phyloP scores from a whole-genome alignment of 352 stramenopile species.

The Peronospora belbahrii region DNA sequence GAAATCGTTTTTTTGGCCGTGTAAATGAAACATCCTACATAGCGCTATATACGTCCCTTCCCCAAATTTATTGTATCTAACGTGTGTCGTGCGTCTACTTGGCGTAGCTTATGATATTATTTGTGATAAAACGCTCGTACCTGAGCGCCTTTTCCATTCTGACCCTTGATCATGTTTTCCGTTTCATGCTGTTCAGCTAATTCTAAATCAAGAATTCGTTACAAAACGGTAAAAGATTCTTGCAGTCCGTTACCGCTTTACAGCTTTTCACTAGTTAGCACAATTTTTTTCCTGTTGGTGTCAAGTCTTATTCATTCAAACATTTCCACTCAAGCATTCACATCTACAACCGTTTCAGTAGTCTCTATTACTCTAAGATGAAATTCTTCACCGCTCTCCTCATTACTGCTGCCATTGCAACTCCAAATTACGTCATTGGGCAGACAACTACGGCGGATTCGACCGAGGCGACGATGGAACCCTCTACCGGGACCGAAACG shows the following conservation, averaged over 20 bases:
- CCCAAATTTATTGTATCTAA: no score
- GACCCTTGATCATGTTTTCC: neutral
- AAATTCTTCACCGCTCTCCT: slow-evolving; percentile 28
- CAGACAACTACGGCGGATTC: neutral
- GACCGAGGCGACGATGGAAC: neutral
- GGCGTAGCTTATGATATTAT: no score
- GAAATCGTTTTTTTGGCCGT: no score
- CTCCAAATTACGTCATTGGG: slow-evolving; percentile 3
- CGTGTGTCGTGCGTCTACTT: no score
- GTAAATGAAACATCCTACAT: no score
- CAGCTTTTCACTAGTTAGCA: neutral
- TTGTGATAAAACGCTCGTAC: neutral
- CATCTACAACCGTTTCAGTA: slow-evolving; percentile 14
- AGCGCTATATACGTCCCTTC: no score
- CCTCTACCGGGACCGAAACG: neutral
- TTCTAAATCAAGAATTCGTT: slow-evolving; percentile 2
- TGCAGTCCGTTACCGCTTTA: slow-evolving; percentile 11
- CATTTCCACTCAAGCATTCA: slow-evolving; percentile 20
- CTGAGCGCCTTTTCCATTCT: neutral
- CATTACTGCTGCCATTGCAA: slow-evolving; percentile 14
- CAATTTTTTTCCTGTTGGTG: neutral
- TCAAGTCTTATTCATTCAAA: slow-evolving; percentile 20
- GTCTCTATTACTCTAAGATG: slow-evolving; percentile 12
- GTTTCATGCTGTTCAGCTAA: neutral
- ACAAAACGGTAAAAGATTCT: slow-evolving; percentile 19